phyloP scores from a whole-genome alignment of 139 green algal genomes.

The Tetraselmis chui region DNA sequence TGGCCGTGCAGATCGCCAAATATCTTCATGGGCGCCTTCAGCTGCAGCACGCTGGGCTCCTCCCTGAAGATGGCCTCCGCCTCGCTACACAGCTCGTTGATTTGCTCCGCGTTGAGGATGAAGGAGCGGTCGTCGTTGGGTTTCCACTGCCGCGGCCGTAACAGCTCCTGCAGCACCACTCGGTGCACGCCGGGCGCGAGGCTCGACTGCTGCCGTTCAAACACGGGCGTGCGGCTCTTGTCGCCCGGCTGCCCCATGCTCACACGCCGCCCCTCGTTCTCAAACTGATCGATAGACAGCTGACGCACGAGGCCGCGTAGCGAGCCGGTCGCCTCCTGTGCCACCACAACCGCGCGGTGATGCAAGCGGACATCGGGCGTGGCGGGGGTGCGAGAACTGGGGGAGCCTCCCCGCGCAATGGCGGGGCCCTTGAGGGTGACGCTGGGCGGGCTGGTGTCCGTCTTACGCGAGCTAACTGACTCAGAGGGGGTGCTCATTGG shows the following conservation, averaged over 20 bases:
- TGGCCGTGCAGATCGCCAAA: constrained; percentile 98
- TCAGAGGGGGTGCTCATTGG: not conserved
- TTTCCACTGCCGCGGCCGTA: constrained; percentile 77
- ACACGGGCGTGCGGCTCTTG: constrained; percentile 31
- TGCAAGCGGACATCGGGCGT: constrained; percentile 85
- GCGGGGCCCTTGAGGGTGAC: not conserved
- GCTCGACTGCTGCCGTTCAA: constrained; percentile 47
- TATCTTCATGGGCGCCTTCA: constrained; percentile 93
- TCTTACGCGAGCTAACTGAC: not conserved
- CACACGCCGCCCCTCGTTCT: constrained; percentile 91
- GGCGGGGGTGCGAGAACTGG: constrained; percentile 20
- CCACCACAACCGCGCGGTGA: constrained; percentile 88
- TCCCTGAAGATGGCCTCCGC: constrained; percentile 78
- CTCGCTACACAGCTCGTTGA: constrained; percentile 86
- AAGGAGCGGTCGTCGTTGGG: constrained; percentile 68
- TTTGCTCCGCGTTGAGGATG: constrained; percentile 68
- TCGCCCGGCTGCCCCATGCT: constrained; percentile 27
- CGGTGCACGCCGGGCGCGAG: constrained; percentile 32
- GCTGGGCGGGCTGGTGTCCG: not conserved
- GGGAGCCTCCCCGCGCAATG: not conserved
- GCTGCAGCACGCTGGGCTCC: constrained; percentile 79
- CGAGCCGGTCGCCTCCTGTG: constrained; percentile 37
- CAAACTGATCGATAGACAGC: constrained; percentile 96
- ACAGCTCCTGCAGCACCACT: constrained; percentile 55
- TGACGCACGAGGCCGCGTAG: constrained; percentile 82